Evolutionary conservation across 257 asterid genomes (phyloP).

Genomic region (Solanum pinnatisectum): DNA sequence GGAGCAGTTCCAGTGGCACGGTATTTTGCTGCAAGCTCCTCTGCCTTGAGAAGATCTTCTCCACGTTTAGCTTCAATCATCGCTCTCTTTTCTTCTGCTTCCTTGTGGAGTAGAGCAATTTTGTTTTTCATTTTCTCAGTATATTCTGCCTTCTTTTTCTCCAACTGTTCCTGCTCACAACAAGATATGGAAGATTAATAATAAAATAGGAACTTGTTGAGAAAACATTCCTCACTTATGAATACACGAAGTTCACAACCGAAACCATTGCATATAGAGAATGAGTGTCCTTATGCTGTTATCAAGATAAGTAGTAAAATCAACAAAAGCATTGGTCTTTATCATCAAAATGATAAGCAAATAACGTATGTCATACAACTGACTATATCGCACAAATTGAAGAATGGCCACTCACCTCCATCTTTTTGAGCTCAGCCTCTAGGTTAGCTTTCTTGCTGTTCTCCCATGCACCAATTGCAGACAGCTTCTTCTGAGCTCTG

Average conservation of each 20-base stretch:
- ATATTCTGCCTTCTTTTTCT: constrained; percentile 70
- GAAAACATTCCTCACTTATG: not conserved
- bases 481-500: constrained; percentile 75
- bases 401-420: constrained; percentile 47
- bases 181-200: not conserved
- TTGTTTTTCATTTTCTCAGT: constrained; percentile 72
- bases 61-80: constrained; percentile 65
- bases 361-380: not conserved
- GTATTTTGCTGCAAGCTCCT: constrained; percentile 75
- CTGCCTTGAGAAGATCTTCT: constrained; percentile 87
- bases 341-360: not conserved
- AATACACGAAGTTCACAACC: not conserved
- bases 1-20: constrained; percentile 90
- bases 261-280: not conserved
- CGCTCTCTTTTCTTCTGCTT: constrained; percentile 80
- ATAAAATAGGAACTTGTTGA: not conserved
- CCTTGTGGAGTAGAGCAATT: constrained; percentile 61
- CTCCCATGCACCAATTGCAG: constrained; percentile 78
- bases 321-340: not conserved
- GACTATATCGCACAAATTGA: not conserved
- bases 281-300: not conserved
- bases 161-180: constrained; percentile 53
- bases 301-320: not conserved
- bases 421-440: constrained; percentile 78
- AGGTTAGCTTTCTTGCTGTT: constrained; percentile 82